phyloP scores from a whole-genome alignment of 345 rosid genomes.

The Hibiscus trionum region DNA sequence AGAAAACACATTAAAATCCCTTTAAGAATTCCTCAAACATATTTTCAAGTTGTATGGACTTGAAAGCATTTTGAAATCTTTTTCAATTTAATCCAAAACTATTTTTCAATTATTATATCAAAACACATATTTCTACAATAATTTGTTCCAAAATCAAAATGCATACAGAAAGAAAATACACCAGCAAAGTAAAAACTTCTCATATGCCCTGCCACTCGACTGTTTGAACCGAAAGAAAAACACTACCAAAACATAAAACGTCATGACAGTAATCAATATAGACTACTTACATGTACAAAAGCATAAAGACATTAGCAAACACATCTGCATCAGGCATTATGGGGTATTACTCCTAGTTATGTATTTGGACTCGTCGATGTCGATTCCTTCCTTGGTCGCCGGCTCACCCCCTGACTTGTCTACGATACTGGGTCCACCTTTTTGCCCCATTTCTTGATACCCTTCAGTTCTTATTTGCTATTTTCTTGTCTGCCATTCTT shows the following conservation, averaged over 20 bases:
- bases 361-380: slow-evolving; percentile 65
- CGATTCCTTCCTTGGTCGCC: slow-evolving; percentile 50
- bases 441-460: slow-evolving; percentile 65
- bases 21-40: no score
- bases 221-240: background rate
- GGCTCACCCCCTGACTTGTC: slow-evolving; percentile 60
- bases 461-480: slow-evolving; percentile 70
- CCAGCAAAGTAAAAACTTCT: background rate
- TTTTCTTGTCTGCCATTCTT: slow-evolving; percentile 61
- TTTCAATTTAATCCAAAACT: no score
- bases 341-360: slow-evolving; percentile 6
- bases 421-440: slow-evolving; percentile 55
- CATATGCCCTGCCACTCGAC: background rate
- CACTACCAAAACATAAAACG: background rate
- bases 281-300: no score
- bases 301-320: no score
- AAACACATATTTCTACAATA: no score
- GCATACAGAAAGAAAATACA: background rate
- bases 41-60: no score
- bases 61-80: no score
- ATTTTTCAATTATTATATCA: no score
- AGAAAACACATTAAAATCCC: no score
- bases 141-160: background rate
- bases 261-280: no score
- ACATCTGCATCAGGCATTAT: no score